Evolutionary conservation across 805 yeast species (phyloP), one percentile per base, ranked within the genome.

Genomic region (Metschnikowia orientalis): DNA sequence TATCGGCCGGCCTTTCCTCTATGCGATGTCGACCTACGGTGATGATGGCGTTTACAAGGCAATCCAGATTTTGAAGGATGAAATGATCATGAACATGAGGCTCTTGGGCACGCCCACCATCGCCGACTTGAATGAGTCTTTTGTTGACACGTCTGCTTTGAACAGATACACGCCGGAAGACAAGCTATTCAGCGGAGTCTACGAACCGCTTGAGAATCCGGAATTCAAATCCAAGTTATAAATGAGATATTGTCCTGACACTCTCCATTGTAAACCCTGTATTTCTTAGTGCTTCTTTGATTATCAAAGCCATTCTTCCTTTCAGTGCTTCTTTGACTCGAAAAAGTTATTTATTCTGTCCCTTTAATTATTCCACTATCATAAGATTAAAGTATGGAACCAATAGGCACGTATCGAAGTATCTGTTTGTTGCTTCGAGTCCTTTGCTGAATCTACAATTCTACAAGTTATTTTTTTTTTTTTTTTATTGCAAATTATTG

Each of bases 11-110:
- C 86, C 89, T 2, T 79, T 83, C 54, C 53, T 82, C 20, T 83
- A 80, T 50, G 87, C 88, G 23, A 75, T 81, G 77, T 70, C 84
- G n/a, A 69, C 85, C 2, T 85, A 83, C 43, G 94, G 94, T 8
- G 86, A 75, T 45, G 77, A 65, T 5, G 95, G 94, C 19, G 88
- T 81, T 6, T 53, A 54, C 26, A 71, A 71, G 41, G 83, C 87
- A 9, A 72, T 81, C 36, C 78, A 76, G 45, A 63, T 80, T 4
- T 57, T 81, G 46, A 69, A 74, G 41, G 72, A 66, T 19, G 89
- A 81, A 48, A 66, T 81, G 61, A 61, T 67, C 32, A 73, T 78
- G 59, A 75, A 76, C 43, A 76, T 81, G 85, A 67, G 80, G 45
- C 59, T 81, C 23, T 57, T 81, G 35, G 89, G 88, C 8, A 85